Evolutionary conservation across 2,329 filamentous ascomycete species (phyloP).

Genomic region (Epichloe glyceriae): DNA sequence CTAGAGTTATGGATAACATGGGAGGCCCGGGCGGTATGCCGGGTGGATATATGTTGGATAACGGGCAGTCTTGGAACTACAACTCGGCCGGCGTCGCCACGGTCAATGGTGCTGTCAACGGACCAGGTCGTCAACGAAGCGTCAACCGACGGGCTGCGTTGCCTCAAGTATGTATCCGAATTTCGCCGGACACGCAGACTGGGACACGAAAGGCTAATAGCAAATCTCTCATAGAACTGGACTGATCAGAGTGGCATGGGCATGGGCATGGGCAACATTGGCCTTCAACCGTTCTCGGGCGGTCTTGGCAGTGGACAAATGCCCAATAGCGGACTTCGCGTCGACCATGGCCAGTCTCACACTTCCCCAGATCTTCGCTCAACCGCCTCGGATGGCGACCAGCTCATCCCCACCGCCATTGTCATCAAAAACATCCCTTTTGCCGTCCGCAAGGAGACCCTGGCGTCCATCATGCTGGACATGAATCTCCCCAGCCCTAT

Average conservation of each 20-base stretch:
- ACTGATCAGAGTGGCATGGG: conserved; percentile 33
- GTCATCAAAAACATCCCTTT: conserved; percentile 99
- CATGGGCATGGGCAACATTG: conserved; percentile 28
- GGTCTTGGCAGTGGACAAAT: conserved; percentile 24
- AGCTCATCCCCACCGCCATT: conserved; percentile 94
- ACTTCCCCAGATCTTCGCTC: conserved; percentile 29
- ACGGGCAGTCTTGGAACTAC: conserved; percentile 72
- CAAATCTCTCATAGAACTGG: conserved; percentile 29
- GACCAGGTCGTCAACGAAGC: conserved; percentile 42
- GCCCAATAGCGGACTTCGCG: conserved; percentile 30
- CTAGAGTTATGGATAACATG: conserved; percentile 44
- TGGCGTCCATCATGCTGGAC: conserved; percentile 87
- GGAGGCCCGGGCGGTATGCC: conserved; percentile 26
- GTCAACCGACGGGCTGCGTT: conserved; percentile 48
- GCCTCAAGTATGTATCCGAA: conserved; percentile 51
- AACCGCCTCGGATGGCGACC: conserved; percentile 49
- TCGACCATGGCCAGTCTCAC: conserved; percentile 27
- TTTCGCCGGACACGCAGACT: not conserved
- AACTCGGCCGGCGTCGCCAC: conserved; percentile 52
- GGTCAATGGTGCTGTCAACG: conserved; percentile 51
- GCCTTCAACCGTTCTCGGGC: conserved; percentile 22
- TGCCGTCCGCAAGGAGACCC: conserved; percentile 91
- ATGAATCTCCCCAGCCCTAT: conserved; percentile 90
- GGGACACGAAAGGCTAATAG: not conserved
- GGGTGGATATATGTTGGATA: conserved; percentile 43